Evolutionary conservation across 352 stramenopile species (phyloP), one percentile per base, ranked within the genome.

Genomic region (Phytophthora rubi): DNA sequence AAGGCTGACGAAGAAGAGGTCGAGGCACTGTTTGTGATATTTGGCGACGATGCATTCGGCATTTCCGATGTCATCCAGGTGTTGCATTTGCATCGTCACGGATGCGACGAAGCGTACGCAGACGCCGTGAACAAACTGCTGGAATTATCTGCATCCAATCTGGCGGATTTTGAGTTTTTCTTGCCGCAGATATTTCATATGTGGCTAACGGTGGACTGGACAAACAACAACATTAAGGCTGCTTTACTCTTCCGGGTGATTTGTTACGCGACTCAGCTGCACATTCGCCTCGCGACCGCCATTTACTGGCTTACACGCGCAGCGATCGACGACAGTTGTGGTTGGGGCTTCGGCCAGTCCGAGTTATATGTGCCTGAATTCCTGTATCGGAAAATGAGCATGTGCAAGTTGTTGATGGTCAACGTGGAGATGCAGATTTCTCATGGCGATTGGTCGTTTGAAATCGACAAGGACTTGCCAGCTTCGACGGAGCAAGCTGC

Each of bases 91-190:
- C 87, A 93, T 67, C 85, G 87, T 35, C 82, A 93, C 53, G 82
- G 84, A 10, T 85, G 80, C 45, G 87, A 95, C 55, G 82, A 92
- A 66, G 85, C 86, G 35, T 95, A 95, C 53, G 75, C 76, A 23
- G 71, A 83, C 26, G 83, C 84, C 9, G 83, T 93, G 42, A 83
- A 86, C 68, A 93, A 93, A 59, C 65, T 95, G 26, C 68, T 95
- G 61, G 81, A 89, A 58, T 71, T 93, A 18, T 79, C 85, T 45
- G 63, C 71, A 10, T 72, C 76, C 13, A 91, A 91, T 60, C 45
- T 95, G 44, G 68, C 83, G 9, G 87, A 95, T 68, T 95, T 95
- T 42, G 87, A 95, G 69, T 95, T 95, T 49, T 95, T 95, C 68
- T 52, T 95, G 55, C 87, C 87, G 6, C 85, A 95, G 62, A 72